Conservation (phyloP, 495 filamentous ascomycete genomes). For the Geopyxis carbonaria region DNA sequence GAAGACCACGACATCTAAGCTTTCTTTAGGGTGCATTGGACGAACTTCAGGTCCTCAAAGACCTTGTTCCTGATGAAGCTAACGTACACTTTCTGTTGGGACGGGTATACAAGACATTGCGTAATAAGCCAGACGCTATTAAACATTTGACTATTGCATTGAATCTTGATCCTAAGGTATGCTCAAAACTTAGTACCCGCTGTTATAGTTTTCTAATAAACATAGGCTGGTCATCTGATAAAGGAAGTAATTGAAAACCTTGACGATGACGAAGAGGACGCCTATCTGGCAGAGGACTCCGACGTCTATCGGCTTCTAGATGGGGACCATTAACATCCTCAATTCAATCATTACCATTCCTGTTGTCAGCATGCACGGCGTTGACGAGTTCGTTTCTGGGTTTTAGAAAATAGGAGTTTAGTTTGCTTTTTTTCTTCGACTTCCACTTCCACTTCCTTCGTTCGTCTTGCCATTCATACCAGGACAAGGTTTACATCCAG, state of each 20-base stretch:
- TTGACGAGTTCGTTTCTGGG: too few relatives aligned
- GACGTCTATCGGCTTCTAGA: constrained; percentile 24
- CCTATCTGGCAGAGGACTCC: constrained; percentile 35
- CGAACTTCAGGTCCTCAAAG: constrained; percentile 69
- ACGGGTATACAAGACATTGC: constrained; percentile 63
- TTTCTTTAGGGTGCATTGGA: constrained; percentile 43
- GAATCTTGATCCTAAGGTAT: constrained; percentile 91
- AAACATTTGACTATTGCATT: constrained; percentile 84
- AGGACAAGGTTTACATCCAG: too few relatives aligned
- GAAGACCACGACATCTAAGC: not conserved
- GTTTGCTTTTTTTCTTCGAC: too few relatives aligned
- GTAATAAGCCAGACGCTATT: constrained; percentile 64
- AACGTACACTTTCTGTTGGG: constrained; percentile 90
- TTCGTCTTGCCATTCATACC: too few relatives aligned
- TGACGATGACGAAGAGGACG: constrained; percentile 68
- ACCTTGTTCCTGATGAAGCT: constrained; percentile 82
- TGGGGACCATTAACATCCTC: constrained; percentile 5
- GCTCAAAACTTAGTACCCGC: constrained; percentile 9
- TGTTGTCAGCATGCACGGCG: too few relatives aligned
- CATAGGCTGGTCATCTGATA: constrained; percentile 70
- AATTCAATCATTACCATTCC: too few relatives aligned
- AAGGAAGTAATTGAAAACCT: constrained; percentile 83
- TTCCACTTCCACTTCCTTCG: too few relatives aligned
- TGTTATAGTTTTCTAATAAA: constrained; percentile 15
- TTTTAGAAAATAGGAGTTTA: too few relatives aligned